Evolutionary conservation across 768 basidiomycete species (phyloP), one percentile per base, ranked within the genome.

Genomic region (Panaeolus cyanescens): DNA sequence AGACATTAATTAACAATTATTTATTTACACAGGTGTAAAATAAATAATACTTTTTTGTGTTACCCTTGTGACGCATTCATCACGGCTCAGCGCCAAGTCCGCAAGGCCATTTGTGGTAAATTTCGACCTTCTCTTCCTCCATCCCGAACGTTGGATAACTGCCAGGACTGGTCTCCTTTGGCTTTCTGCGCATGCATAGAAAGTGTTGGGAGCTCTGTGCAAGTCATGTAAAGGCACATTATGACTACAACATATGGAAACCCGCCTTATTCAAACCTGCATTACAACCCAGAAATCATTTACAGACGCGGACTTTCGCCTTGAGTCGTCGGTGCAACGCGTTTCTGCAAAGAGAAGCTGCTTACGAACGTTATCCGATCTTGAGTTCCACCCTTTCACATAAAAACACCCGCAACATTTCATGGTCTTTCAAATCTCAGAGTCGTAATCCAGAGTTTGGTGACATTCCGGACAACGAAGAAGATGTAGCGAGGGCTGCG

Each of bases 401-500:
- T 50, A 56, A 36, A 42, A 59, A 59, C 61, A 61, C 34, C 22
- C 69, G 72, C 32, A 54, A 59, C 55, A 75, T 79, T 54, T 74
- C 74, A 3, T 79, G 80, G 77, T 64, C 73, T 17, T 66, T 70
- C 63, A 79, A 70, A 62, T 67, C 72, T 22, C 66, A 67, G 17
- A 64, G 72, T 55, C 74, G 69, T 42, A 50, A 66, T 40, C 65
- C 69, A 40, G 76, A 78, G 36, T 68, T 67, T 59, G 69, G 63
- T 54, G 74, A 71, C 30, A 56, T 70, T 17, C 69, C 80, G 32
- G 76, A 79, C 59, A 75, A 68, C 53, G 84, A 89, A 68, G 91
- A 94, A 73, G 90, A 92, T 68, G 80, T 80, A 32, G 83, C 89
- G 1, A 87, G 88, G 68, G 83, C 83, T 30, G 87, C 88, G 55